Evolutionary conservation across 1,284 basidiomycete species (phyloP).

Genomic region (Marasmius fiardii): DNA sequence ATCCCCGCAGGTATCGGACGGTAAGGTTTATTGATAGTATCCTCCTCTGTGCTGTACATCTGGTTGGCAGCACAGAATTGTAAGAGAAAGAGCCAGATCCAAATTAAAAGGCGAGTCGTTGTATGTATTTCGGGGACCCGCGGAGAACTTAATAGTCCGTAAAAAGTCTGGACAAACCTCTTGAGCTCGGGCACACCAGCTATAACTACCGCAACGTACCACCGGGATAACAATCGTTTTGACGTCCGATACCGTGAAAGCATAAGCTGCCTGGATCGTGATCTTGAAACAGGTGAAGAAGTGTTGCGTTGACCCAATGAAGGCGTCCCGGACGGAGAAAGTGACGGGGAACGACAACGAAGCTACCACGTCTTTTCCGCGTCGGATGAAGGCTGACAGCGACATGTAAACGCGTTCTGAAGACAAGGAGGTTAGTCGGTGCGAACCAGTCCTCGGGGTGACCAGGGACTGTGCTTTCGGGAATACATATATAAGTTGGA

Average conservation of each 20-base stretch:
- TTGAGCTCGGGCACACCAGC: conserved; percentile 15
- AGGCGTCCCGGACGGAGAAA: background rate
- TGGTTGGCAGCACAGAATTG: conserved; percentile 46
- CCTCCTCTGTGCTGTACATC: conserved; percentile 33
- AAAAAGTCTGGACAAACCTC: conserved; percentile 15
- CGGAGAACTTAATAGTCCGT: conserved; percentile 5
- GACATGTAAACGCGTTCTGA: background rate
- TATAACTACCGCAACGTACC: conserved; percentile 17
- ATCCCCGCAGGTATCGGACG: conserved; percentile 40
- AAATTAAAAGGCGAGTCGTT: conserved; percentile 21
- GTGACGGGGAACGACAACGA: background rate
- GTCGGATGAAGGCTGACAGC: background rate
- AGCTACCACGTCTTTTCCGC: background rate
- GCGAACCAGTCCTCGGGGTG: background rate
- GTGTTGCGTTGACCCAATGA: conserved; percentile 12
- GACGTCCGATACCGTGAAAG: conserved; percentile 30
- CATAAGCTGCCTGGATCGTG: background rate
- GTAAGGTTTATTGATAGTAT: conserved; percentile 39
- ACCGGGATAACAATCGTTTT: conserved; percentile 30
- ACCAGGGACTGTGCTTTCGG: background rate
- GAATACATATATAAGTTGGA: too few relatives aligned
- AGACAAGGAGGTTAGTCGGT: background rate
- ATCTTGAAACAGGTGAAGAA: background rate
- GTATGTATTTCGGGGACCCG: conserved; percentile 22
- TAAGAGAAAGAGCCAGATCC: conserved; percentile 43